These are phyloP conservation scores for Arthrinium phaeospermum DNA, from an alignment of 2,329 filamentous ascomycete genomes.

Conservation along the genomic window DNA sequence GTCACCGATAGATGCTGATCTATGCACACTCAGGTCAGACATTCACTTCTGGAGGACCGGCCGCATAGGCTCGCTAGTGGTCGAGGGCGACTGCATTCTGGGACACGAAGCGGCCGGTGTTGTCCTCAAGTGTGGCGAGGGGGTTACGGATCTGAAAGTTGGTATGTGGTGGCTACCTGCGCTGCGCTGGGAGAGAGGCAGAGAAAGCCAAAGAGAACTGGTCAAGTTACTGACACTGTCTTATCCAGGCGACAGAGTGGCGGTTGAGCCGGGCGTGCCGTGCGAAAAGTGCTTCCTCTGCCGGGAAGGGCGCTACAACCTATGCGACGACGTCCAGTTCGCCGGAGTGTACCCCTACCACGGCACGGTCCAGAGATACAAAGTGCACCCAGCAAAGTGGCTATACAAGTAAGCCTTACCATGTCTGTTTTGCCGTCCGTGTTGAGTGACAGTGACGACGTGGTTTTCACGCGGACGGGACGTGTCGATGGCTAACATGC, in stretches of 20 bases:
- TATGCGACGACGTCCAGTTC: conserved; percentile 67
- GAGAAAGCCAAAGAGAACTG: too few species aligned
- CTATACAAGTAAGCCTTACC: conserved; percentile 56
- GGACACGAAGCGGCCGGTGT: conserved; percentile 69
- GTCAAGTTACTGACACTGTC: background rate
- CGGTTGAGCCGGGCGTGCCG: conserved; percentile 69
- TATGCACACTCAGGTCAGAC: conserved; percentile 55
- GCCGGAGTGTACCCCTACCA: conserved; percentile 65
- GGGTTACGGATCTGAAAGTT: conserved; percentile 56
- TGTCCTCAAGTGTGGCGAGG: conserved; percentile 61
- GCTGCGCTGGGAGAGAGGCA: too few species aligned
- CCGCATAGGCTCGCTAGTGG: conserved; percentile 65
- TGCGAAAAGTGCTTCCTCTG: conserved; percentile 67
- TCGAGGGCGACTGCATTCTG: conserved; percentile 68
- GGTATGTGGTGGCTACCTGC: conserved; percentile 34
- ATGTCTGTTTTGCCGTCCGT: too few species aligned
- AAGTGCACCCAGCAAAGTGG: conserved; percentile 66
- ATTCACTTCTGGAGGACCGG: conserved; percentile 73
- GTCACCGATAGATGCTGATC: background rate
- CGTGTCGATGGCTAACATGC: too few species aligned
- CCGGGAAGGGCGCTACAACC: conserved; percentile 64
- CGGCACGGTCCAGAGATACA: conserved; percentile 67
- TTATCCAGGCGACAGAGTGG: conserved; percentile 61
- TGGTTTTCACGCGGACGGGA: too few species aligned
- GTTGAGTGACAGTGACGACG: too few species aligned